Evolutionary conservation across 2,329 filamentous ascomycete genomes (phyloP), one percentile per base, ranked within the genome.

Genomic region (Claviceps sp.): DNA sequence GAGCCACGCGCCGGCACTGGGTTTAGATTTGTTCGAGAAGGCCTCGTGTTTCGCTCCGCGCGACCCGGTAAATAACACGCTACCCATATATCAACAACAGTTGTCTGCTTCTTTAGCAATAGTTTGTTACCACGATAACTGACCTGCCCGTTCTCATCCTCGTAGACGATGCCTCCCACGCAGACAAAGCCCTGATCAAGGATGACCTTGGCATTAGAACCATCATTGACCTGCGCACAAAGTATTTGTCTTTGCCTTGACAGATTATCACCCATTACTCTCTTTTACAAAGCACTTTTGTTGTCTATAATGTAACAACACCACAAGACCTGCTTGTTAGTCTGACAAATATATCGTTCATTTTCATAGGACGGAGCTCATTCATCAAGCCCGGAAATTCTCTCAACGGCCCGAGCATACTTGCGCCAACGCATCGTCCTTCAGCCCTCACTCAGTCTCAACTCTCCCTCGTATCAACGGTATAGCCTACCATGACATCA

Each of bases 201-300:
- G 67, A 81, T 7, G 74, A 80, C 36, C 75, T 84, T 58, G 74
- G 77, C 22, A 78, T 95, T 56, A 78, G 75, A 57, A 87, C 82
- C 2, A 78, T 95, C 42, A 77, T 95, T 54, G 89, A 95, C 69
- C 71, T 95, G 11, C 79, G 89, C 52, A 87, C 88, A 55, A 81
- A 84, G 81, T 87, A 74, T 20, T 20, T 30, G 13, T 46, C 7
- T 43, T 43, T 43, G 22, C 42, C 24, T 24, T 24, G 9, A 20
- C 14, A 22, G 20, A 16, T 5, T 11, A 16, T 20, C 18, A 18
- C 40, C 18, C 18, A 13, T 22, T 14, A 34, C 24, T 9, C 16
- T 14, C n/a, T 11, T 11, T 34, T 34, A 4, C 30, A 34, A 34
- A 4, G 30, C 9, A 34, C 30, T 4, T 34, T 34, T 34, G 30